Evolutionary conservation across 257 asterid species (phyloP).

Genomic region (Penstemon eatonii): DNA sequence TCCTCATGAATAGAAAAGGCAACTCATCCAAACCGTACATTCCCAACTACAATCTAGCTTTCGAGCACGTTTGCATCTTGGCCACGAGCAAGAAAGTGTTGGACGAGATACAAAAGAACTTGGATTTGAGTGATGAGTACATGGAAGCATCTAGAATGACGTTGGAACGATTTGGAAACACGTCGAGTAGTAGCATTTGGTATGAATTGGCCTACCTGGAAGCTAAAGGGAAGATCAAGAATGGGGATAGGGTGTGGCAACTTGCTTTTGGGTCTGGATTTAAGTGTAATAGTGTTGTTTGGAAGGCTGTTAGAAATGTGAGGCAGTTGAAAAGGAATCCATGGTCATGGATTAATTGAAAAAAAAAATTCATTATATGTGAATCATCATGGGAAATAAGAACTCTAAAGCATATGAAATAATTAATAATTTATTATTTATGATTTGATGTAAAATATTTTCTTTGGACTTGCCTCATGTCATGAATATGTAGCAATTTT

Average conservation of each 20-base stretch:
- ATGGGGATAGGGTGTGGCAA: constrained; percentile 68
- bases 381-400: no score
- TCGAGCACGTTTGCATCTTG: constrained; percentile 62
- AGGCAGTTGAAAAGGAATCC: constrained; percentile 36
- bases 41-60: constrained; percentile 60
- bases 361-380: no score
- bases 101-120: constrained; percentile 60
- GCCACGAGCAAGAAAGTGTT: constrained; percentile 61
- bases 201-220: constrained; percentile 71
- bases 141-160: constrained; percentile 83
- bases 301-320: constrained; percentile 52
- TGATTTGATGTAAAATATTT: no score
- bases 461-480: no score
- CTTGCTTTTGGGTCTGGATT: constrained; percentile 74
- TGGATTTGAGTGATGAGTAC: constrained; percentile 59
- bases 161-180: constrained; percentile 71
- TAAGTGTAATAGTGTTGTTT: constrained; percentile 71
- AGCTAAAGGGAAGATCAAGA: constrained; percentile 44
- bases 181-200: constrained; percentile 85
- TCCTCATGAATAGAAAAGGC: constrained; percentile 26
- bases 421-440: no score
- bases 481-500: no score
- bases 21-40: constrained; percentile 52
- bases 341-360: constrained; percentile 31
- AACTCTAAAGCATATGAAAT: no score